These are phyloP conservation scores for Skeletonema potamos DNA, from an alignment of 108 stramenopile species.

Conservation along the genomic window DNA sequence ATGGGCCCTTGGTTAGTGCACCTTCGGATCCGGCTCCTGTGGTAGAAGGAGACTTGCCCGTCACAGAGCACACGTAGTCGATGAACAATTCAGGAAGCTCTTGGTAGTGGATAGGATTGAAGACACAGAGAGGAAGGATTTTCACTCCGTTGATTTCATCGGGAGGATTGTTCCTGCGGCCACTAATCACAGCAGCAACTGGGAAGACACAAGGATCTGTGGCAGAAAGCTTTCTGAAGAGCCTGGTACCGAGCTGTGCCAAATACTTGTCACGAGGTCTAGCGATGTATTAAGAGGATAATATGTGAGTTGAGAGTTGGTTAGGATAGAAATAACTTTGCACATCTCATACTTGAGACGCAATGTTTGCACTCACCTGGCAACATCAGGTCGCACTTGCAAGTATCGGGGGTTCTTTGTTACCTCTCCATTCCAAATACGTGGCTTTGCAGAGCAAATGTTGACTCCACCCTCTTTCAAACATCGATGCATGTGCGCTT, in stretches of 20 bases:
- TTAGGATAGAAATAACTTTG: background rate
- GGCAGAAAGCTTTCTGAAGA: conserved; percentile 50
- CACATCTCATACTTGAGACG: background rate
- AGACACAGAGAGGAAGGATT: conserved; percentile 57
- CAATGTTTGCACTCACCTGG: conserved; percentile 6
- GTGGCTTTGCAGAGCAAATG: conserved; percentile 59
- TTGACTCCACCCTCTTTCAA: conserved; percentile 45
- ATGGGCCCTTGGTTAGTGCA: conserved; percentile 55
- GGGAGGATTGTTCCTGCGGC: conserved; percentile 60
- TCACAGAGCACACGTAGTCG: conserved; percentile 62
- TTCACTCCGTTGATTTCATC: conserved; percentile 57
- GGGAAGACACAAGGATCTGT: conserved; percentile 55
- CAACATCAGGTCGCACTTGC: conserved; percentile 56
- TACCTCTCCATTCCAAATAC: conserved; percentile 47
- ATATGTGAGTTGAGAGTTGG: background rate
- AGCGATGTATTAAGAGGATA: background rate
- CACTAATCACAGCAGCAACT: conserved; percentile 57
- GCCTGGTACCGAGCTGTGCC: conserved; percentile 55
- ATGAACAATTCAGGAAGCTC: conserved; percentile 61
- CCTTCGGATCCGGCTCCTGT: conserved; percentile 62
- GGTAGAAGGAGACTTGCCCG: conserved; percentile 55
- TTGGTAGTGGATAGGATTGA: conserved; percentile 63
- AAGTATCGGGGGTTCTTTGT: conserved; percentile 62
- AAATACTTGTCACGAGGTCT: conserved; percentile 46
- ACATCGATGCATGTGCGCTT: conserved; percentile 49